Conservation (phyloP, 495 filamentous ascomycete species). For the Aeminium ludgeri region DNA sequence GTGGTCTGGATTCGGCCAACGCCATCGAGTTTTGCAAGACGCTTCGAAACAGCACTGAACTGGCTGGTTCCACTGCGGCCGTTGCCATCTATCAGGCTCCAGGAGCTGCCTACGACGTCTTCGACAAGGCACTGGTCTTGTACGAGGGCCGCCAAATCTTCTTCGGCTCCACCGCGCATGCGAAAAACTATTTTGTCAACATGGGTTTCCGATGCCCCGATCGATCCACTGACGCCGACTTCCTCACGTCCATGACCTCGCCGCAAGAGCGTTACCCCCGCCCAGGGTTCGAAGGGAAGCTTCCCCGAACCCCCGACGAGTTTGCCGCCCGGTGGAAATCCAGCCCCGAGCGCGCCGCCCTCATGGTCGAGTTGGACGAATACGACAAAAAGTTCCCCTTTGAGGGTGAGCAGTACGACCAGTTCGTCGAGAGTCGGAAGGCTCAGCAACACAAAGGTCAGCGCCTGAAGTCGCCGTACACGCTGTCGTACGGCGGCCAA, state of each 20-base stretch:
- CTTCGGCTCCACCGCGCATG: constrained; percentile 21
- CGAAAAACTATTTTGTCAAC: constrained; percentile 28
- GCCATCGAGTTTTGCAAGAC: constrained; percentile 30
- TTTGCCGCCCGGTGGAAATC: constrained; percentile 58
- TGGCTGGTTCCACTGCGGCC: constrained; percentile 22
- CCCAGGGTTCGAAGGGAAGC: constrained; percentile 41
- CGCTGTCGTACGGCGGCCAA: constrained; percentile 16
- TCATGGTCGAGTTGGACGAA: constrained; percentile 53
- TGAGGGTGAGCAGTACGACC: constrained; percentile 44
- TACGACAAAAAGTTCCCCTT: constrained; percentile 48
- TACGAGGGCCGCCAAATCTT: constrained; percentile 29
- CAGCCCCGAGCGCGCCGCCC: constrained; percentile 46
- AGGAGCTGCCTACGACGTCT: constrained; percentile 25
- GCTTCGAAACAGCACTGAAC: constrained; percentile 24
- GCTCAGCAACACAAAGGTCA: constrained; percentile 46
- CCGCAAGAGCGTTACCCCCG: constrained; percentile 43
- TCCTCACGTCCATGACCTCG: constrained; percentile 57
- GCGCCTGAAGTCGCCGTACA: constrained; percentile 19
- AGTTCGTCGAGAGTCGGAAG: constrained; percentile 50
- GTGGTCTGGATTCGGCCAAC: constrained; percentile 29
- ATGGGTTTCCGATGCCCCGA: constrained; percentile 45
- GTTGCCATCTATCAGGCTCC: constrained; percentile 29
- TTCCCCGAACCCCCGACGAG: constrained; percentile 55
- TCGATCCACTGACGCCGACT: constrained; percentile 50
- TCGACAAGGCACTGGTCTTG: constrained; percentile 28